Evolutionary conservation across 2,329 filamentous ascomycete species (phyloP), one percentile per base, ranked within the genome.

Genomic region (Mycosphaerella sp.): DNA sequence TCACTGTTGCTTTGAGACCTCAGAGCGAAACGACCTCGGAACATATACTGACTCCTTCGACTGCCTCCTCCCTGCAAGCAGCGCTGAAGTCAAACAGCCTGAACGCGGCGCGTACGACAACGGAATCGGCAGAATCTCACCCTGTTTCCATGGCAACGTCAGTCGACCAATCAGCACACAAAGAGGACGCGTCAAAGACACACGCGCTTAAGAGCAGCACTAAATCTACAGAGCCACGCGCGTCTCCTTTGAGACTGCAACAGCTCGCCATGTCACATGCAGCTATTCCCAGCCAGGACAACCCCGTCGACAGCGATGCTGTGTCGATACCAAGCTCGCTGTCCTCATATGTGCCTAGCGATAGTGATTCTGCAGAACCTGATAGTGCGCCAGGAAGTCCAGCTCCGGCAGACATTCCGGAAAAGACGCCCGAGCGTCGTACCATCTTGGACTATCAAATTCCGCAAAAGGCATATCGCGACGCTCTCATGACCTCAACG

Each of bases 401-500:
- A 14, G 2, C 18, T 10, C 13, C 49, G 27, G 43, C 16, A 36
- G 37, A 51, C 18, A 28, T 17, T 14, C 7, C 39, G 10, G 9
- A 10, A 35, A 12, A 17, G 45, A 49, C 32, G 30, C 36, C 34
- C 14, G 50, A 58, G 30, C 44, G 55, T 34, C 53, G 57, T 17
- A 52, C 44, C 4, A 43, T 52, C 9, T 43, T 60, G 4, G 47
- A 54, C 16, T 66, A 63, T 36, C 54, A 61, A 35, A 66, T 66
- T 1, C 56, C 64, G 4, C n/a, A 52, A 2, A 44, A 57, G n/a
- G 62, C 59, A 42, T 61, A 57, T 39, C 60, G 58, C 21, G 54
- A 57, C 9, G 64, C 64, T 17, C 57, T 57, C 5, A 59, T 58
- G 43, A 59, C 64, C 13, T 66, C 65, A 8, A 49, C 41, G 6